These are phyloP conservation scores for Calonectria fujianensis DNA, from an alignment of 2,329 filamentous ascomycete genomes.

Conservation along the genomic window DNA sequence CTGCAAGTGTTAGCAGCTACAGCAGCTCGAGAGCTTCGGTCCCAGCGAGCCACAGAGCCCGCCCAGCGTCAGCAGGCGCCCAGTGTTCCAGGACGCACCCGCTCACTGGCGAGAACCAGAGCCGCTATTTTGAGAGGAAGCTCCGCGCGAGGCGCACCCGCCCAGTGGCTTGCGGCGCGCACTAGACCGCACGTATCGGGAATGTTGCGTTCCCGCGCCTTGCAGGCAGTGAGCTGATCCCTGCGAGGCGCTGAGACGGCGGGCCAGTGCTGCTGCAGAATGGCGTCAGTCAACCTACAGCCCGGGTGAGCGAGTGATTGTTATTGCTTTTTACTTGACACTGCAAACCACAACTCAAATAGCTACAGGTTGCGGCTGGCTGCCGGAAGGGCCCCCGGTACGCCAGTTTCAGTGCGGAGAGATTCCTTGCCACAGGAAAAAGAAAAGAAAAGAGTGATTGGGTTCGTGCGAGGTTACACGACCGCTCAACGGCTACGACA, in stretches of 20 bases:
- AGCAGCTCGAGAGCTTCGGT: constrained; percentile 15
- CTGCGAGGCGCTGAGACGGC: constrained; percentile 24
- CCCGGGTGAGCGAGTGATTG: constrained; percentile 19
- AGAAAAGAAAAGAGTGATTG: constrained; percentile 31
- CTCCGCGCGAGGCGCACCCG: constrained; percentile 41
- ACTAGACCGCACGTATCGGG: constrained; percentile 39
- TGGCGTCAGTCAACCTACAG: constrained; percentile 42
- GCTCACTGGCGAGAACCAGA: constrained; percentile 8
- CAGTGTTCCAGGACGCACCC: constrained; percentile 17
- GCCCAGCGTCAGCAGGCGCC: constrained; percentile 29
- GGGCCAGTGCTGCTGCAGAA: constrained; percentile 36
- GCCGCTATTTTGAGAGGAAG: constrained; percentile 27
- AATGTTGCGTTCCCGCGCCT: constrained; percentile 40
- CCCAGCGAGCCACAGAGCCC: constrained; percentile 10
- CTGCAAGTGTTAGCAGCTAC: constrained; percentile 16
- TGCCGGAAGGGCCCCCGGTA: constrained; percentile 7
- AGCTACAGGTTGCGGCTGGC: background rate
- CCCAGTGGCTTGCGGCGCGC: constrained; percentile 24
- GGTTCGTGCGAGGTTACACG: constrained; percentile 42
- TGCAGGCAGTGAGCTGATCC: constrained; percentile 36
- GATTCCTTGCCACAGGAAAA: constrained; percentile 34
- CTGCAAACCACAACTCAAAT: constrained; percentile 5
- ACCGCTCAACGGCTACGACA: constrained; percentile 31
- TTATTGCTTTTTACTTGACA: constrained; percentile 20
- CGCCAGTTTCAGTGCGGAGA: constrained; percentile 46